These are phyloP conservation scores for Fusarium penzigii DNA, from an alignment of 2,329 filamentous ascomycete genomes.

Conservation along the genomic window DNA sequence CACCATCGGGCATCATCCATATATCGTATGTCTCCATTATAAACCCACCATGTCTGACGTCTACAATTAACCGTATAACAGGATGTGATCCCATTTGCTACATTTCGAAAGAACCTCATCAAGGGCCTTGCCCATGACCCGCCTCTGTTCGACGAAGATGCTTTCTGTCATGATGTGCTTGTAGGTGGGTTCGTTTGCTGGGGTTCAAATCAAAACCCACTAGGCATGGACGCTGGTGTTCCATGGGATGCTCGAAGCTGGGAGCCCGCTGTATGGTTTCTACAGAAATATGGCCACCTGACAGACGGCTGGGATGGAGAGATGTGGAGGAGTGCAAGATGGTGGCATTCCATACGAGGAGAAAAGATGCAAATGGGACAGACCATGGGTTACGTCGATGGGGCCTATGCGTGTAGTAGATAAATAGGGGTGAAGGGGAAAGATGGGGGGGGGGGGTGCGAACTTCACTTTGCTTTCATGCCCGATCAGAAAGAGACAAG, in stretches of 20 bases:
- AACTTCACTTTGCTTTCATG: neutral
- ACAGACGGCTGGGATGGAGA: conserved; percentile 39
- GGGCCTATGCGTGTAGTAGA: neutral
- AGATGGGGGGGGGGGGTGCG: no score
- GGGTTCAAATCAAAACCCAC: conserved; percentile 32
- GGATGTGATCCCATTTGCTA: conserved; percentile 37
- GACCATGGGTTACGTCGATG: neutral
- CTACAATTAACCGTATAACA: conserved; percentile 12
- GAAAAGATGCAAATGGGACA: conserved; percentile 22
- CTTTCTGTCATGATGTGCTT: conserved; percentile 38
- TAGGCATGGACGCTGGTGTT: conserved; percentile 37
- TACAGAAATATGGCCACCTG: conserved; percentile 42
- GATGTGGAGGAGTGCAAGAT: conserved; percentile 34
- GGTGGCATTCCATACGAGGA: conserved; percentile 33
- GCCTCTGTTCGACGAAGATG: conserved; percentile 36
- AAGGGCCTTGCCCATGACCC: conserved; percentile 25
- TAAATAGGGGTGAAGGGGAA: no score
- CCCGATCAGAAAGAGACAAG: neutral
- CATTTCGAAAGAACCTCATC: conserved; percentile 34
- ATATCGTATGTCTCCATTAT: conserved; percentile 29
- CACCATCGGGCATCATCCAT: conserved; percentile 37
- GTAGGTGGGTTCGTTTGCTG: conserved; percentile 40
- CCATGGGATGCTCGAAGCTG: conserved; percentile 47
- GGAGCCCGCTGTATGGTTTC: conserved; percentile 46
- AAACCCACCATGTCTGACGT: no score